Evolutionary conservation across 179 eudicot species (phyloP), one percentile per base, ranked within the genome.

Genomic region (Spergularia azorica): DNA sequence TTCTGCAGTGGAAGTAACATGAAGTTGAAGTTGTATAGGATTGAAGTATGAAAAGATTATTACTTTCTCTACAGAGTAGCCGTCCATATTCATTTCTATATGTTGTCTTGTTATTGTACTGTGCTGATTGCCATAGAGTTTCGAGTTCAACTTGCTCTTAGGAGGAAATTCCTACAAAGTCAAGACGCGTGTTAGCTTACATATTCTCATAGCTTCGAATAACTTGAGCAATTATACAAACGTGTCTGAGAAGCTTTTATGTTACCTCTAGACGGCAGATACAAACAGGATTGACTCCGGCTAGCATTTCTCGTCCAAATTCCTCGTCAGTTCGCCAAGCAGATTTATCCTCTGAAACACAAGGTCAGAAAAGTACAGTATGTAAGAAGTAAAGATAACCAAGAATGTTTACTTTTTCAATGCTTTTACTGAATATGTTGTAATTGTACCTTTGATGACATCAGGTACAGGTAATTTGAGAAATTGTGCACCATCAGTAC

Each of bases 281-380:
- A 14, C 79, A 76, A 15, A 90, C 87, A 71, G 97, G 97, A 84
- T 92, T 90, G 20, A 90, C 66, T 74, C 97, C 97, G 52, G 95
- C 98, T 67, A 92, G 81, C 95, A 92, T 90, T 83, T 92, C 98
- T 73, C 98, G 75, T 46, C 83, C 97, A 79, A 95, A 95, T 76
- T 95, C 98, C 84, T 91, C 97, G 77, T 95, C 98, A 8, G 93
- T 90, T 76, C 95, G 88, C 98, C 98, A 95, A 9, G 97, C 97
- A 68, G 90, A 76, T 76, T 78, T 83, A 80, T 91, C 85, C 79
- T 83, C 97, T 92, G 81, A 18, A 18, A 67, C 4, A 16, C 48
- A 55, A 18, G 38, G 56, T 57, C 15, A 18, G n/a, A 77, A 62
- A 46, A 17, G 61, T 16, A 0, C 8, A 8, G 38, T 2, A 16